Evolutionary conservation across 495 filamentous ascomycete species (phyloP).

Genomic region (Aspergillus sclerotioniger): DNA sequence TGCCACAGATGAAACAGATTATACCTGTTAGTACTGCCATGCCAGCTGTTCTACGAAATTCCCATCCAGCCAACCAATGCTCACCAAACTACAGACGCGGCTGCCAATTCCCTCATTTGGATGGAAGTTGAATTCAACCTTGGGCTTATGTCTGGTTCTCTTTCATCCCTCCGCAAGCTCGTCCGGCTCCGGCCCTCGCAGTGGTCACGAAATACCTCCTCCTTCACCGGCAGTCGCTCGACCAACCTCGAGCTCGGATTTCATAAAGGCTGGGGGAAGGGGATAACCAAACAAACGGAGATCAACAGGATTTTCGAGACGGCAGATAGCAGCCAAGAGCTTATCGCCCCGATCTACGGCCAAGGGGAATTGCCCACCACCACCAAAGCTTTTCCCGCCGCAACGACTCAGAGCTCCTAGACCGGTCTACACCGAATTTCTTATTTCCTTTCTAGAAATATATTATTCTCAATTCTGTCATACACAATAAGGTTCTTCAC

Average conservation of each 20-base stretch:
- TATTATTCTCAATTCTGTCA: too few relatives aligned
- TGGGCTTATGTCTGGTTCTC: slow-evolving; percentile 14
- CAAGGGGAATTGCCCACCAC: too few relatives aligned
- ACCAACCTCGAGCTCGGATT: neutral
- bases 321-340: slow-evolving; percentile 6
- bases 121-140: slow-evolving; percentile 23
- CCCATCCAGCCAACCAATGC: neutral
- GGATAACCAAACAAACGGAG: slow-evolving; percentile 7
- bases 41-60: neutral
- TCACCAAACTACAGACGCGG: slow-evolving; percentile 6
- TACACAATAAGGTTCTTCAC: too few relatives aligned
- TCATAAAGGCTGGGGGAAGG: neutral
- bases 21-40: slow-evolving; percentile 6
- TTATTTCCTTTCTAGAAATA: too few relatives aligned
- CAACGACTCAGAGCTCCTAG: too few relatives aligned
- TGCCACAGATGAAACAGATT: slow-evolving; percentile 6
- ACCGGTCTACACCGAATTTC: too few relatives aligned
- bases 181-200: neutral
- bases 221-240: neutral
- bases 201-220: neutral
- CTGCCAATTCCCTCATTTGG: slow-evolving; percentile 16
- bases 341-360: slow-evolving; percentile 1
- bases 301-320: slow-evolving; percentile 3
- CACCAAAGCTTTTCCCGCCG: too few relatives aligned
- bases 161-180: slow-evolving; percentile 10